These are phyloP conservation scores for Tricholoma saponaceum DNA, from an alignment of 768 basidiomycete genomes.

Conservation along the genomic window DNA sequence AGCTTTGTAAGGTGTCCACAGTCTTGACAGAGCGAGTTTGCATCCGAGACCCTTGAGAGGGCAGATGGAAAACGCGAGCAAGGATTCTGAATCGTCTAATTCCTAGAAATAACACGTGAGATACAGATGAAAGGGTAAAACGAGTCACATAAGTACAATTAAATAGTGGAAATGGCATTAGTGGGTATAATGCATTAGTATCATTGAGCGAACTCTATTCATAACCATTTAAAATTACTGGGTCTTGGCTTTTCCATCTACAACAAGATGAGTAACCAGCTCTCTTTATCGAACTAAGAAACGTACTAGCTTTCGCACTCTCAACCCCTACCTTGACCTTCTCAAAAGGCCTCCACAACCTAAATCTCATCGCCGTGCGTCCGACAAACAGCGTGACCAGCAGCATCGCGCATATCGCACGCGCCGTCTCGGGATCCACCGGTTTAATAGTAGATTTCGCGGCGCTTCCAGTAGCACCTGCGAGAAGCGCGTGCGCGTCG, in stretches of 20 bases:
- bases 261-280: neutral
- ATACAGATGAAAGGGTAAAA: neutral
- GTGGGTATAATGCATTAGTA: too few species aligned
- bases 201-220: too few species aligned
- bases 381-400: slow-evolving; percentile 58
- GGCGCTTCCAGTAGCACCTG: slow-evolving; percentile 39
- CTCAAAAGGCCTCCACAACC: slow-evolving; percentile 21
- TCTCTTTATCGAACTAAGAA: neutral
- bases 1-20: too few species aligned
- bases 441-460: slow-evolving; percentile 37
- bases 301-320: slow-evolving; percentile 8
- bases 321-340: slow-evolving; percentile 1
- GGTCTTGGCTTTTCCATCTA: neutral
- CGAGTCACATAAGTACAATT: too few species aligned
- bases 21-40: too few species aligned
- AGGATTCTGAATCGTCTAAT: neutral
- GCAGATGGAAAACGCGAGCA: too few species aligned
- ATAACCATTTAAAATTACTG: neutral
- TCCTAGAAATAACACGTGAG: neutral
- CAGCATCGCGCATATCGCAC: slow-evolving; percentile 68
- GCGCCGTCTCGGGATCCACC: slow-evolving; percentile 59
- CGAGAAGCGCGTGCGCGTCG: slow-evolving; percentile 47
- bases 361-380: slow-evolving; percentile 66
- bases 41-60: too few species aligned
- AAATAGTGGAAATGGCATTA: too few species aligned